Evolutionary conservation across 1,284 basidiomycete genomes (phyloP), one percentile per base, ranked within the genome.

Genomic region (Pyrrhoderma lamaoense): DNA sequence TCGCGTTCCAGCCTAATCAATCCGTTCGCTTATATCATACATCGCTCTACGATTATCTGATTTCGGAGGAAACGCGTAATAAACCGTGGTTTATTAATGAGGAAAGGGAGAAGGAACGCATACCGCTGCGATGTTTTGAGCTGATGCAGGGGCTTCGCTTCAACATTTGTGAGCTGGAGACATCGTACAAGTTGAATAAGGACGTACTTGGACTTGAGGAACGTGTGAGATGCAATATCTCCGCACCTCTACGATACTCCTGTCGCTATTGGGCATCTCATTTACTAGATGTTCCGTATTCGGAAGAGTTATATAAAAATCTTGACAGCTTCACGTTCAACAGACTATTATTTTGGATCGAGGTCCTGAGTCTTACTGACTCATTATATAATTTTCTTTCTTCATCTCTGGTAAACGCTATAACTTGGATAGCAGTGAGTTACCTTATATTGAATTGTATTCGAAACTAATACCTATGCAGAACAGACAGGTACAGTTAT

Each of bases 81-180:
- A 8, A 8, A 3, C 4, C 18, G 25, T 45, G 8, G 27, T 5
- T 27, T 25, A 27, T 23, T 31, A 11, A 31, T 31, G 27, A 31
- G 11, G 27, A 31, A 31, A 31, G 11, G 27, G 7, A 14, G 22
- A 38, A 48, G 11, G 8, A 43, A 3, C 3, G 7, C 3, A 48
- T 48, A 8, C 19, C 46, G 11, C n/a, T 8, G 8, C 35, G 35
- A 9, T 40, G 35, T 42, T 48, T 48, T 18, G 19, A 40, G 8
- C 34, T 38, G 18, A 48, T 38, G 46, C 21, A 25, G 9, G 25
- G 22, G 75, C 62, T 8, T 74, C 67, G 59, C 75, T 82, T 62
- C 82, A 82, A 54, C 77, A 71, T 22, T 75, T 75, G 9, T 78
- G 81, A 60, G 82, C 76, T 2, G 73, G 71, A 19, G 71, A 67